Evolutionary conservation across 257 asterid genomes (phyloP).

Genomic region (Plectranthus barbatus): DNA sequence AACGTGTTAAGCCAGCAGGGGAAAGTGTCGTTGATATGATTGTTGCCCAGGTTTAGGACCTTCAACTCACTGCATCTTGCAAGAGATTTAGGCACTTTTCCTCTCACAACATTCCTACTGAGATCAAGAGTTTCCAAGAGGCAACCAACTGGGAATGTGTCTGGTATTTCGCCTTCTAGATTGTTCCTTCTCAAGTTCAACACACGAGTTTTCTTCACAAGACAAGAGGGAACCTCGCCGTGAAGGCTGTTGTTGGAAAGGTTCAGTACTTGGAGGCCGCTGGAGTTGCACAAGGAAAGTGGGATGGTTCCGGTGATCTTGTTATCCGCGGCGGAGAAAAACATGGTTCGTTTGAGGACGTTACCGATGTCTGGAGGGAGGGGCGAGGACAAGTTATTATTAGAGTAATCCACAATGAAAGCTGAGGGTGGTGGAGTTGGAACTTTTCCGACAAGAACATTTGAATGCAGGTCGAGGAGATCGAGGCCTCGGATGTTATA

Average conservation of each 20-base stretch:
- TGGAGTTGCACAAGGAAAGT: conserved; percentile 42
- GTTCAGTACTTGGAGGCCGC: conserved; percentile 34
- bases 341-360: not conserved
- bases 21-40: conserved; percentile 26
- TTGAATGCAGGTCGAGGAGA: conserved; percentile 42
- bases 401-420: conserved; percentile 34
- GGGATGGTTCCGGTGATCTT: conserved; percentile 40
- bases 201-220: conserved; percentile 16
- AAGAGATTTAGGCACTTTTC: conserved; percentile 35
- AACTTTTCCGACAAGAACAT: conserved; percentile 26
- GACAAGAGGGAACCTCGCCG: conserved; percentile 40
- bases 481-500: conserved; percentile 19
- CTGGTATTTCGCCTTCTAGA: conserved; percentile 32
- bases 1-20: conserved; percentile 32
- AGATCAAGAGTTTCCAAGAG: conserved; percentile 36
- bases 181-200: conserved; percentile 39
- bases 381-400: conserved; percentile 32
- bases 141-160: conserved; percentile 21
- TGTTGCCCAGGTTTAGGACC: conserved; percentile 39
- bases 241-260: conserved; percentile 40
- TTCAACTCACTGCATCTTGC: conserved; percentile 23
- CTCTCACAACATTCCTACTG: conserved; percentile 29
- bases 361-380: conserved; percentile 26
- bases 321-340: conserved; percentile 43
- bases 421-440: conserved; percentile 26